Evolutionary conservation across 805 yeast species (phyloP), one percentile per base, ranked within the genome.

Genomic region (Suhomyces sp.): DNA sequence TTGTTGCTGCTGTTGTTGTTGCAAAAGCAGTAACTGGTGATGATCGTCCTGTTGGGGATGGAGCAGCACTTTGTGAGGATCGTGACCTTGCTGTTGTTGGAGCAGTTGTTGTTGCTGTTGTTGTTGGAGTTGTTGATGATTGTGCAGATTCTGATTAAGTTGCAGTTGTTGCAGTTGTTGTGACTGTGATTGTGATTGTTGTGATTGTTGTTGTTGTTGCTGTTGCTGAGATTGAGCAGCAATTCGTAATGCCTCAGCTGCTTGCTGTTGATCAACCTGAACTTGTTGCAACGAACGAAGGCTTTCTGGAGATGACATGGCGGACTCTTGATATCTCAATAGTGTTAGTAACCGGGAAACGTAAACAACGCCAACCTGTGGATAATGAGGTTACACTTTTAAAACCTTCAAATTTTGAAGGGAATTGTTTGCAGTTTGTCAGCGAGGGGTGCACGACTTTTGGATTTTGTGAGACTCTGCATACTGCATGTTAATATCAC

Each of bases 201-300:
- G 36, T 31, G 19, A 19, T n/a, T 13, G 15, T 13, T 28, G 38
- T 8, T 36, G 41, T 6, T 12, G 28, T 16, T 25, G 36, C 25
- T 25, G 37, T 28, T 33, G 40, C 7, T 46, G 33, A 10, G 45
- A 27, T 25, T 46, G 46, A 13, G 52, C 33, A 12, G 55, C 54
- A 15, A 51, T 44, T 25, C 51, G 32, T 23, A 47, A 40, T 4
- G 53, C 53, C 23, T 51, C 56, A 5, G 42, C 56, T 5, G 54
- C 46, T 15, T 46, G 54, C 10, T 47, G 47, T n/a, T 26, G 41
- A 15, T 38, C 41, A 14, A 38, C 39, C 12, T 36, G 39, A 16
- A 26, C 42, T 25, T 31, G 34, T 25, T 34, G 38, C 35, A n/a
- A n/a, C n/a, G n/a, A n/a, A n/a, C n/a, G n/a, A n/a, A n/a, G n/a